Percentiles rank a stretch among this genome's conserved stretches.
Evolutionary conservation across 2,329 filamentous ascomycete species (phyloP).

Genomic region (Botrytis porri): DNA sequence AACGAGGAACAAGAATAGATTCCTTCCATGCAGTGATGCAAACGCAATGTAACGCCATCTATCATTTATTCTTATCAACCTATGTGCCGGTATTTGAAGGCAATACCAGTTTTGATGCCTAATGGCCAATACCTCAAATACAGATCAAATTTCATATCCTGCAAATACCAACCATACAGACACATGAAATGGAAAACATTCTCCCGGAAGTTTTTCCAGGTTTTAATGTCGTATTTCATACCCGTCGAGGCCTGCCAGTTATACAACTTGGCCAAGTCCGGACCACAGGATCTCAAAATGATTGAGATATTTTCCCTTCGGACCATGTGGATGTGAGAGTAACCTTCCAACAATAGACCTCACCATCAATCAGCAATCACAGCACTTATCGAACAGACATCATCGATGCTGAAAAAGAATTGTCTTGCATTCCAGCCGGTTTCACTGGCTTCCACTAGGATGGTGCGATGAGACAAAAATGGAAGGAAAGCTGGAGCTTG

Average conservation of each 20-base stretch:
- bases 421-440: background rate
- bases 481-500: background rate
- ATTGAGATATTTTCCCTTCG: background rate
- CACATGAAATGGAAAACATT: background rate
- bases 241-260: background rate
- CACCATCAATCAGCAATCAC: background rate
- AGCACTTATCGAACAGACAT: background rate
- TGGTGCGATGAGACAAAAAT: too few relatives aligned
- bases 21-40: background rate
- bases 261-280: background rate
- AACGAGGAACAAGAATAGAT: background rate
- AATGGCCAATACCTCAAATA: background rate
- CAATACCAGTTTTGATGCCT: background rate
- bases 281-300: background rate
- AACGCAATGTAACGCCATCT: background rate
- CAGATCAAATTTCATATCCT: background rate
- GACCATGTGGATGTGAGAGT: constrained; percentile 3
- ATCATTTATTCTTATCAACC: background rate
- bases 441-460: background rate
- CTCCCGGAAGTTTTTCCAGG: background rate
- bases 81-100: background rate
- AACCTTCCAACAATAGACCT: background rate
- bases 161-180: background rate
- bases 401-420: background rate
- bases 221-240: background rate